These are phyloP conservation scores for Mycena citricolor DNA, from an alignment of 1,284 basidiomycete species.

Conservation along the genomic window DNA sequence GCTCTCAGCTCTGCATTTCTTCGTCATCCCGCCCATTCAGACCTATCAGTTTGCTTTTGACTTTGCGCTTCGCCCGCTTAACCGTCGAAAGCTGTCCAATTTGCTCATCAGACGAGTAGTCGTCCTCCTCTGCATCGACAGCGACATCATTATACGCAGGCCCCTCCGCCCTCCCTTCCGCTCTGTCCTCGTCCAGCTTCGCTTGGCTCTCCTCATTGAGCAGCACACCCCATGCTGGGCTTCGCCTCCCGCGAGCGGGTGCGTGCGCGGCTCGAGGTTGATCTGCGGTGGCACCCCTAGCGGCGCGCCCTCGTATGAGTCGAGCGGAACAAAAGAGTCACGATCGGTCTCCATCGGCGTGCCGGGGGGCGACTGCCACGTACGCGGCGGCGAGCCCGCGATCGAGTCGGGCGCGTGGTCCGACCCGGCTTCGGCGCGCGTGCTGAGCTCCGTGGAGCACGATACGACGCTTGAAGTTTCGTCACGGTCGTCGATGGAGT, in stretches of 20 bases:
- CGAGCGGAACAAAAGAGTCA: neutral
- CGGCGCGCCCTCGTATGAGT: neutral
- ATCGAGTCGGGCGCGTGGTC: neutral
- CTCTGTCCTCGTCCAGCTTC: conserved; percentile 11
- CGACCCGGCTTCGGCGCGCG: conserved; percentile 8
- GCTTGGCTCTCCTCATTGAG: conserved; percentile 9
- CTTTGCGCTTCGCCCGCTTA: no score
- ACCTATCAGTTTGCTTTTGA: no score
- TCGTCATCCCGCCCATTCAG: no score
- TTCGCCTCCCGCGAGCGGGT: conserved; percentile 11
- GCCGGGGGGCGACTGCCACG: no score
- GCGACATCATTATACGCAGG: conserved; percentile 1
- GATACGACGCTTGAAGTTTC: conserved; percentile 11
- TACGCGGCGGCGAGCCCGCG: neutral
- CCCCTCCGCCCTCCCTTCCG: neutral
- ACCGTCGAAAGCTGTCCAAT: no score
- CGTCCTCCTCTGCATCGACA: neutral
- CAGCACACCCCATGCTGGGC: conserved; percentile 5
- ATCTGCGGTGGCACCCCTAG: conserved; percentile 2
- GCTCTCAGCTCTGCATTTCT: no score
- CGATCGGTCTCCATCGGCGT: neutral
- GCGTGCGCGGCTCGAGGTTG: conserved; percentile 12
- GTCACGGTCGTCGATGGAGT: conserved; percentile 12
- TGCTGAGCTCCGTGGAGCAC: conserved; percentile 9
- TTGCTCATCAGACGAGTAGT: conserved; percentile 11